Evolutionary conservation across 2,329 filamentous ascomycete genomes (phyloP), one percentile per base, ranked within the genome.

Genomic region (Lachnum nothofagi): DNA sequence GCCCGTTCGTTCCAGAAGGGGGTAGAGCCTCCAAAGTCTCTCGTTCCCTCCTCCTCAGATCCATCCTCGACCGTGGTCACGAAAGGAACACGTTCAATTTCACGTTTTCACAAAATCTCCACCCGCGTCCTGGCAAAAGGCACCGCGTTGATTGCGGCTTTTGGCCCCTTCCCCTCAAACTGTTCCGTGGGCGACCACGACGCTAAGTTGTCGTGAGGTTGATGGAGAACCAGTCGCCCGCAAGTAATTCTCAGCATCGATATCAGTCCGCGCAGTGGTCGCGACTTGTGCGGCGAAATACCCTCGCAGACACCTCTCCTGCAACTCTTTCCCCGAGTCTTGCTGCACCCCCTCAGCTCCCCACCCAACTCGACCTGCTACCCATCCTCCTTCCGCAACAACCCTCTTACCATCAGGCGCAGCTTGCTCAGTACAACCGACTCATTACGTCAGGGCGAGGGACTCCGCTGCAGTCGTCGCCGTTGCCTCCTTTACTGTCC

Each of bases 371-470:
- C 60, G 76, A 81, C 55, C 70, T 80, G 51, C 69, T 79, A 23
- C 79, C 79, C 29, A 73, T 80, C 54, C 68, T 81, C 58, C 58
- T 81, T 49, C 78, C 78, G 14, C 79, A 81, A 54, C 78, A 82
- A 56, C 70, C 75, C 27, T 78, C 74, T 35, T 69, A 78, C 55
- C 80, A 81, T 66, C 77, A 83, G 61, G 78, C 77, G 46, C 79
- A 82, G 66, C 75, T 85, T 48, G 72, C 79, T 44, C 75, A 82
- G 58, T 84, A 84, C 72, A 84, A 83, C 66, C 78, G 77, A 62
- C 78, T 84, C 63, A 75, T 84, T 57, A 78, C 79, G 45, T 75
- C 78, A 53, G 68, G 68, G 24, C 56, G 60, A 52, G 52, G 48
- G 12, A 76, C 76, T 58, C 76, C 78, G 60, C 67, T 82, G 51